These are phyloP conservation scores for Clonostachys sp. DNA, from an alignment of 2,329 filamentous ascomycete species.

Conservation along the genomic window DNA sequence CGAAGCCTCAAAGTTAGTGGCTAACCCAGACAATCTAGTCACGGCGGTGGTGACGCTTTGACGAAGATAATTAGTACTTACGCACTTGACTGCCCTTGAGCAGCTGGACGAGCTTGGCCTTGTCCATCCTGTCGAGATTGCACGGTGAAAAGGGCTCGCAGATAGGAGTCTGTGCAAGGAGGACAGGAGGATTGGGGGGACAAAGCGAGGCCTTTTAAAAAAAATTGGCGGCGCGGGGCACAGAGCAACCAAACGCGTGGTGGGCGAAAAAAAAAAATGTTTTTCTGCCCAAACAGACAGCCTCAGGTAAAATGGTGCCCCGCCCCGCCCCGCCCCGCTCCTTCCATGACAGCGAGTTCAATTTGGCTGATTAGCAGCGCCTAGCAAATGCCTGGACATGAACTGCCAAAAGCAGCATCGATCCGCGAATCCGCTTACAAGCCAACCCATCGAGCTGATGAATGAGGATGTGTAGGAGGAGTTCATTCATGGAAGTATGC, in stretches of 20 bases:
- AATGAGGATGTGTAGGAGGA: too few relatives aligned
- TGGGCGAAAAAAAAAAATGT: neutral
- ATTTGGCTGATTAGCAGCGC: too few relatives aligned
- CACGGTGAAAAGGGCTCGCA: constrained; percentile 4
- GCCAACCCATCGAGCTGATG: too few relatives aligned
- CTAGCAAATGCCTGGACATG: neutral
- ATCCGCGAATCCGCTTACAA: too few relatives aligned
- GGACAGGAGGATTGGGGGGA: neutral
- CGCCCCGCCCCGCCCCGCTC: too few relatives aligned
- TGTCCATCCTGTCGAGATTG: constrained; percentile 28
- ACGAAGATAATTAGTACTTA: constrained; percentile 43
- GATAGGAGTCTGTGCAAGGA: constrained; percentile 2
- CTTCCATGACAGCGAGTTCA: too few relatives aligned
- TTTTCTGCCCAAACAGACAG: neutral
- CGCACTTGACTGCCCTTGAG: constrained; percentile 84
- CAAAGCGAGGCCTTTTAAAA: neutral
- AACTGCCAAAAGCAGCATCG: too few relatives aligned
- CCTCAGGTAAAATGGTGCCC: too few relatives aligned
- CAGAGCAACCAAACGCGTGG: neutral
- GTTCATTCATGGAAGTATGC: too few relatives aligned
- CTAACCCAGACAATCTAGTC: neutral
- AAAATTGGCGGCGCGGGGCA: constrained; percentile 3
- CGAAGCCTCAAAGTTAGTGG: constrained; percentile 23
- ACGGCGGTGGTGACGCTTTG: constrained; percentile 2
- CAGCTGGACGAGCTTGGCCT: constrained; percentile 77